These are phyloP conservation scores for Caryopteris hybrid DNA, from an alignment of 305 asterid genomes.

Conservation along the genomic window DNA sequence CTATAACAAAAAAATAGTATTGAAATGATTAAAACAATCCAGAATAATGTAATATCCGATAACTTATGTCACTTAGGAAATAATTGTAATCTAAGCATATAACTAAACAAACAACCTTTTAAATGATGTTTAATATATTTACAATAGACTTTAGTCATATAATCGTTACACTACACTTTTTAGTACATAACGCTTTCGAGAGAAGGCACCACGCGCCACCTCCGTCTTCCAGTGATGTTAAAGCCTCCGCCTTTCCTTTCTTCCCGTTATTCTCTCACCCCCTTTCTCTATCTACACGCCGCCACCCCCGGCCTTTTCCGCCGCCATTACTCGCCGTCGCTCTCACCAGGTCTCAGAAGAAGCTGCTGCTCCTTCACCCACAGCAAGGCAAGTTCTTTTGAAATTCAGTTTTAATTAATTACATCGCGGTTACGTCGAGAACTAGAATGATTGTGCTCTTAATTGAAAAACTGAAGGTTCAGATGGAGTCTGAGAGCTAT, in stretches of 20 bases:
- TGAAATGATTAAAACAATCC: too few relatives aligned
- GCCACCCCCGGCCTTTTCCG: slow-evolving; percentile 2
- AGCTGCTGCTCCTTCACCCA: slow-evolving; percentile 25
- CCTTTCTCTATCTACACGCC: slow-evolving; percentile 12
- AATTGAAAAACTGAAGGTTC: slow-evolving; percentile 12
- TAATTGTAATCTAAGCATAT: too few relatives aligned
- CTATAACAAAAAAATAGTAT: too few relatives aligned
- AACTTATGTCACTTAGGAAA: too few relatives aligned
- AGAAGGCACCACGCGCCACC: slow-evolving; percentile 14
- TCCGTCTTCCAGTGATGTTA: slow-evolving; percentile 24
- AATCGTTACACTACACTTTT: background rate
- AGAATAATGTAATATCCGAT: too few relatives aligned
- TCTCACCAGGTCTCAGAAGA: slow-evolving; percentile 5
- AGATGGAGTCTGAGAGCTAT: slow-evolving; percentile 63
- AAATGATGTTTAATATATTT: too few relatives aligned
- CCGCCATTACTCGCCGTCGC: slow-evolving; percentile 17
- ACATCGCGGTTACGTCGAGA: background rate
- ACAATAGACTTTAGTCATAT: too few relatives aligned
- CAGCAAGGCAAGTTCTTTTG: slow-evolving; percentile 23
- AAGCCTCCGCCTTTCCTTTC: slow-evolving; percentile 23
- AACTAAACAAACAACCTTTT: too few relatives aligned
- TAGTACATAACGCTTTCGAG: background rate
- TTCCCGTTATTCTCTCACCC: slow-evolving; percentile 14
- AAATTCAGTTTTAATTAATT: background rate
- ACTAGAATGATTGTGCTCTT: background rate